phyloP scores from a whole-genome alignment of 2,329 filamentous ascomycete species.

The Colletotrichum nymphaeae region DNA sequence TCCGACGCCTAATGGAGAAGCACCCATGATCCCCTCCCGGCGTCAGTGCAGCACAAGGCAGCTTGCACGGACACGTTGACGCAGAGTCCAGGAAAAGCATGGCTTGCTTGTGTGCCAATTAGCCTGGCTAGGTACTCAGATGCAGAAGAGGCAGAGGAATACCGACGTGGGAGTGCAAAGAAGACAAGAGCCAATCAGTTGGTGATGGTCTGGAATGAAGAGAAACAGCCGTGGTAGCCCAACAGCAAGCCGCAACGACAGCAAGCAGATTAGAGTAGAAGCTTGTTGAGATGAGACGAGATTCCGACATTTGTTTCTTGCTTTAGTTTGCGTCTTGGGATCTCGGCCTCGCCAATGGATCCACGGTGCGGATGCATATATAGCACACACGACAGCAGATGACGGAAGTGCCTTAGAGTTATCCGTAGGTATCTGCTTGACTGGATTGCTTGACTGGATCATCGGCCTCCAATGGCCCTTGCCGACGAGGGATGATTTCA shows the following conservation, averaged over 20 bases:
- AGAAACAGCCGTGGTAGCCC: not conserved
- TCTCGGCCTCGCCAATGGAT: not conserved
- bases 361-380: not conserved
- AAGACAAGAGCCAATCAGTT: not conserved
- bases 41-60: slow-evolving; percentile 15
- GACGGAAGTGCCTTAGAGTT: not conserved
- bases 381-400: not conserved
- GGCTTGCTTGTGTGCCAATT: not conserved
- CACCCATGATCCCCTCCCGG: slow-evolving; percentile 9
- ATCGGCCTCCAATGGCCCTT: slow-evolving; percentile 6
- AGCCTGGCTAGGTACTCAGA: not conserved
- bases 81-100: not conserved
- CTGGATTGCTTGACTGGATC: not conserved
- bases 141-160: not conserved
- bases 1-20: slow-evolving; percentile 23
- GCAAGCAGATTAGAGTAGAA: not conserved
- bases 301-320: not conserved
- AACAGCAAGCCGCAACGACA: no score
- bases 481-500: slow-evolving; percentile 28
- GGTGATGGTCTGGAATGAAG: not conserved
- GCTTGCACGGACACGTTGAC: slow-evolving; percentile 15
- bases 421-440: not conserved
- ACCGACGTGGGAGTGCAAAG: not conserved
- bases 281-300: not conserved
- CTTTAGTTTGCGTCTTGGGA: not conserved